These are phyloP conservation scores for Colletotrichum magnum DNA, from an alignment of 2,329 filamentous ascomycete species.

Conservation along the genomic window DNA sequence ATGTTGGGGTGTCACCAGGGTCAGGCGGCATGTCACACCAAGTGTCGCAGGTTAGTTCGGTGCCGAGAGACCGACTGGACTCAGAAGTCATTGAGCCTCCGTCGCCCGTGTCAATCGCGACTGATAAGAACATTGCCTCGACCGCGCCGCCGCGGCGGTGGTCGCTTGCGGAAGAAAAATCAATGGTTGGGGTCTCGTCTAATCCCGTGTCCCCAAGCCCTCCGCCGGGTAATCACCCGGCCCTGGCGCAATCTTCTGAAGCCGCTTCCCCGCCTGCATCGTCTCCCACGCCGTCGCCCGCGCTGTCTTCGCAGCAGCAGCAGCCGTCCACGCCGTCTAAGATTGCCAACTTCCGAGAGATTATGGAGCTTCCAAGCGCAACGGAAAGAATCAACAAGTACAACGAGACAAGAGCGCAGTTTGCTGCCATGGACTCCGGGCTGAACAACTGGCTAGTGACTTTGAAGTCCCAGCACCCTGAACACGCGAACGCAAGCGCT, in stretches of 20 bases:
- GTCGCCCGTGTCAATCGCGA: conserved; percentile 59
- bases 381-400: conserved; percentile 81
- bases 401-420: conserved; percentile 78
- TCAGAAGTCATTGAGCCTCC: conserved; percentile 53
- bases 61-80: conserved; percentile 46
- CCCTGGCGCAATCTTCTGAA: conserved; percentile 39
- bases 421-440: conserved; percentile 81
- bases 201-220: conserved; percentile 53
- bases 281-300: conserved; percentile 21
- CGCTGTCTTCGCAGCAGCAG: conserved; percentile 39
- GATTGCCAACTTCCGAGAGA: conserved; percentile 79
- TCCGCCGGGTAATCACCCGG: conserved; percentile 57
- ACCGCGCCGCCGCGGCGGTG: conserved; percentile 46
- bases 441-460: conserved; percentile 71
- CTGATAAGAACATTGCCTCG: conserved; percentile 47
- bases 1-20: conserved; percentile 11
- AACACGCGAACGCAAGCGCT: conserved; percentile 58
- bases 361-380: conserved; percentile 76
- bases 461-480: conserved; percentile 62
- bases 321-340: conserved; percentile 46
- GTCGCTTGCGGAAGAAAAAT: conserved; percentile 63
- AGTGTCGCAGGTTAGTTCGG: conserved; percentile 54
- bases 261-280: conserved; percentile 35
- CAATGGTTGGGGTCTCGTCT: conserved; percentile 52
- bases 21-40: conserved; percentile 49